Conservation (phyloP, 1,139 yeast genomes). For the Scheffersomyces illinoinensis region DNA sequence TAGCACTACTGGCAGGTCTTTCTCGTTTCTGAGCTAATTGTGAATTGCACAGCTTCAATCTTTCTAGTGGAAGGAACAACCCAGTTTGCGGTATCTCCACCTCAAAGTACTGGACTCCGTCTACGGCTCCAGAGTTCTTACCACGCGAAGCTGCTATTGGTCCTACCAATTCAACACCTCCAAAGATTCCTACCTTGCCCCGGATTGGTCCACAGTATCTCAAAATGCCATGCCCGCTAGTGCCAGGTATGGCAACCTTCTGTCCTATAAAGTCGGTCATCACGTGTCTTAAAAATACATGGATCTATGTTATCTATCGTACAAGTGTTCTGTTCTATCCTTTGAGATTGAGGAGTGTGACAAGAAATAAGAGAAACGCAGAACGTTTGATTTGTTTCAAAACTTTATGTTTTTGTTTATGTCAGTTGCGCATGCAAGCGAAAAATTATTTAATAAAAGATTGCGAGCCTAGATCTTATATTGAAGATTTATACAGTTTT, state of each 20-base stretch:
- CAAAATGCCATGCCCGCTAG: constrained; percentile 58
- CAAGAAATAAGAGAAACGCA: neutral
- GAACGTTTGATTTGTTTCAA: neutral
- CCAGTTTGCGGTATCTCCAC: constrained; percentile 70
- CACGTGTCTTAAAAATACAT: neutral
- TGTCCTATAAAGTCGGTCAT: constrained; percentile 29
- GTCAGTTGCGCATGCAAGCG: neutral
- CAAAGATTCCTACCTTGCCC: constrained; percentile 76
- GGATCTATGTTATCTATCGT: neutral
- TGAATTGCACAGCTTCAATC: constrained; percentile 49
- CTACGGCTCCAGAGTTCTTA: constrained; percentile 47
- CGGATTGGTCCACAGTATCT: constrained; percentile 74
- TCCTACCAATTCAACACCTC: constrained; percentile 81
- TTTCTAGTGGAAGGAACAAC: constrained; percentile 68
- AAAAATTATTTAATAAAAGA: too few relatives aligned
- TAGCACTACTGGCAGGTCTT: neutral
- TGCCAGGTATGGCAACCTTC: constrained; percentile 44
- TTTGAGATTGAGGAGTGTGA: neutral
- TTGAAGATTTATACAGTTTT: neutral
- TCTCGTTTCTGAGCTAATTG: constrained; percentile 8
- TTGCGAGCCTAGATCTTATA: neutral
- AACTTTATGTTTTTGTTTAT: neutral
- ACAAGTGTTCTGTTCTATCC: neutral
- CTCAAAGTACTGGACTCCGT: constrained; percentile 43
- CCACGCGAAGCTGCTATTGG: constrained; percentile 52